Evolutionary conservation across 2,329 filamentous ascomycete genomes (phyloP).

Genomic region (Coniochaeta sp.): DNA sequence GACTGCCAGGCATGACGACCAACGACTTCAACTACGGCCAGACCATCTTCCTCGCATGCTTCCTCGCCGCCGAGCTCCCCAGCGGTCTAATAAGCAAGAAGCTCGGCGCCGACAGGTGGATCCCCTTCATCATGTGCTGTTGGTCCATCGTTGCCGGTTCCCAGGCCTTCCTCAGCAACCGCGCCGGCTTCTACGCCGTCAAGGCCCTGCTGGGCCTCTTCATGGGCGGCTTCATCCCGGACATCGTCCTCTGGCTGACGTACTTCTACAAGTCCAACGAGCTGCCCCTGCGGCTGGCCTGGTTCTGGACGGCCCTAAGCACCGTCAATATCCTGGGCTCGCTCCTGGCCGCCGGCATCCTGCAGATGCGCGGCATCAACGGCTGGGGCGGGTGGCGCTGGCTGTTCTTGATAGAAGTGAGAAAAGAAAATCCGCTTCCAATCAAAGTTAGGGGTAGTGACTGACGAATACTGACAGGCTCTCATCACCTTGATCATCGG

Average conservation of each 20-base stretch:
- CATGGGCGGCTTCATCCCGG: slow-evolving; percentile 57
- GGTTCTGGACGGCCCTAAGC: slow-evolving; percentile 63
- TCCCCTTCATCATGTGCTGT: slow-evolving; percentile 31
- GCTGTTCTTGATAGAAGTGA: slow-evolving; percentile 42
- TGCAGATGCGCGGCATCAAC: slow-evolving; percentile 42
- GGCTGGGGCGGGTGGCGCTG: slow-evolving; percentile 44
- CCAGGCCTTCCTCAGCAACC: slow-evolving; percentile 20
- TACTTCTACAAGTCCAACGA: slow-evolving; percentile 72
- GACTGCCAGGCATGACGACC: slow-evolving; percentile 19
- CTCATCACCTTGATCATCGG: slow-evolving; percentile 33
- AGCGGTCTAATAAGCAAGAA: slow-evolving; percentile 44
- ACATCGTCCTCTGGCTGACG: slow-evolving; percentile 60
- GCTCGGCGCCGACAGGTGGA: slow-evolving; percentile 41
- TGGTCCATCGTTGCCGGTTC: slow-evolving; percentile 23
- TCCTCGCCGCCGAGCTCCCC: slow-evolving; percentile 43
- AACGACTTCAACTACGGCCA: slow-evolving; percentile 37
- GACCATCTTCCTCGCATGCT: slow-evolving; percentile 37
- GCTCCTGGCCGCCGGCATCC: slow-evolving; percentile 45
- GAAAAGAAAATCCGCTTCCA: no score
- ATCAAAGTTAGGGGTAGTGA: no score
- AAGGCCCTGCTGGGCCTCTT: slow-evolving; percentile 35
- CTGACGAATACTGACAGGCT: no score
- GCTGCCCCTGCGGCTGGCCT: slow-evolving; percentile 55
- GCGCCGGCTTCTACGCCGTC: slow-evolving; percentile 22
- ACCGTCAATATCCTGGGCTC: slow-evolving; percentile 46